Base-by-base conservation (phyloP, 1,139 yeast genomes). In the Pichia sp. region DNA sequence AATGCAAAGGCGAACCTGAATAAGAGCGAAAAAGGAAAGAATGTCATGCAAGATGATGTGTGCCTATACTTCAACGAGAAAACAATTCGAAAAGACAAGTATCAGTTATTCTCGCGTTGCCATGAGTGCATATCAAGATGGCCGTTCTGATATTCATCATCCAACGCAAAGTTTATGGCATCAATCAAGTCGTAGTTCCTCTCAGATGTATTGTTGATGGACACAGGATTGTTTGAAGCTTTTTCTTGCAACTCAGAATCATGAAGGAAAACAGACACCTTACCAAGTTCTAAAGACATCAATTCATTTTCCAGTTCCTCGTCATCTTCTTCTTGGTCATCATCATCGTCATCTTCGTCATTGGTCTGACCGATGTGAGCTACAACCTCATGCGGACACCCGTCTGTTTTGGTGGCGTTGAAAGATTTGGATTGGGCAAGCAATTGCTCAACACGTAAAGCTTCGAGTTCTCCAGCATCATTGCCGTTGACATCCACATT, bases 161-260 rank as follows among this genome's bases (percentile, higher is more conserved):
- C 51, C 27, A 52, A 43, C 8, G 50, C 50, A 35, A 41, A 45
- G 29, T 44, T 40, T 15, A 51, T 46, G 3, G 44, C 47, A 22
- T 48, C 52, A 23, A 47, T 42, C 16, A 47, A 31, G 30, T 43
- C 42, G 19, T 28, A 34, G 13, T 39, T 32, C 7, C 37, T 29
- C 4, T 17, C 22, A 15, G 22, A 21, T 7, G 21, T 12, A 5
- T 27, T 18, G n/a, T 40, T 29, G 8, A 40, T 38, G 5, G 35
- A 33, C 10, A 42, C 31, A 12, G 31, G 36, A 10, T 29, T 12
- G 15, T 33, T 33, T 3, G 29, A 13, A 12, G 27, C 29, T 36
- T 46, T 35, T 10, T 20, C n/a, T 9, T 22, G 17, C 12, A 27
- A 21, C 10, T 33, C 30, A 10, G 42, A 22, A 8, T 39, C 33